Percentiles rank a stretch among this genome's conserved stretches.
phyloP scores from a whole-genome alignment of 257 asterid genomes.

The Lycium ferocissimum region DNA sequence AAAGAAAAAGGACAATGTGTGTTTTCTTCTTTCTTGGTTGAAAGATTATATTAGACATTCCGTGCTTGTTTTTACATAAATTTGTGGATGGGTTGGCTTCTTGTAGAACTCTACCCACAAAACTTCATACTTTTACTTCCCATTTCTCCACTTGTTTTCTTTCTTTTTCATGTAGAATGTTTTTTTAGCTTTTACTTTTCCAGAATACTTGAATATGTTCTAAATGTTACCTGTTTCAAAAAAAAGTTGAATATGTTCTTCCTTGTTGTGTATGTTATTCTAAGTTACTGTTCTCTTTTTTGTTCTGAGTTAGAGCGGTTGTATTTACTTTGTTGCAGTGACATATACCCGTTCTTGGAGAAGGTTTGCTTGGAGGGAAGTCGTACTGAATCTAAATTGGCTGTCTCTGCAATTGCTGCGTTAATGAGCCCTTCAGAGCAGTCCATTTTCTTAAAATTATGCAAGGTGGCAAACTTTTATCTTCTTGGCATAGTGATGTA shows the following conservation, averaged over 20 bases:
- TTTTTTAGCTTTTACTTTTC: background rate
- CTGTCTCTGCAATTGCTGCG: slow-evolving; percentile 73
- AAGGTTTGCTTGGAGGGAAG: slow-evolving; percentile 77
- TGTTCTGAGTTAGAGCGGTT: slow-evolving; percentile 30
- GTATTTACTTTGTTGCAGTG: slow-evolving; percentile 53
- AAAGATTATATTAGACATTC: slow-evolving; percentile 2
- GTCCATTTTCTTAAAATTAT: slow-evolving; percentile 54
- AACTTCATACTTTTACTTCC: slow-evolving; percentile 17
- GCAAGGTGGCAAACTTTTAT: slow-evolving; percentile 60
- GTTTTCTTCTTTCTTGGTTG: background rate
- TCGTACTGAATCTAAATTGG: slow-evolving; percentile 76
- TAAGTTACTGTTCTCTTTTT: background rate
- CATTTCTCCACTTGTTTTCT: background rate
- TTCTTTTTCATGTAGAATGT: background rate
- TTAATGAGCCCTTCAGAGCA: slow-evolving; percentile 61
- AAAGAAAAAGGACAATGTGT: background rate
- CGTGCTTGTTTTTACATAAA: slow-evolving; percentile 7
- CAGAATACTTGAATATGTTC: slow-evolving; percentile 12
- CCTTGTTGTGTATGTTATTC: slow-evolving; percentile 3
- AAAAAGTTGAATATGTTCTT: slow-evolving; percentile 6
- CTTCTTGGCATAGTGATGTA: slow-evolving; percentile 19
- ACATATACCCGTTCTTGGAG: slow-evolving; percentile 72
- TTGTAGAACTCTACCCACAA: background rate
- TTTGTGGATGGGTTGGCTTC: background rate
- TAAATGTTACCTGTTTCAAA: no score